Evolutionary conservation across 2,329 filamentous ascomycete species (phyloP).

Genomic region (Hymenoscyphus scutula): DNA sequence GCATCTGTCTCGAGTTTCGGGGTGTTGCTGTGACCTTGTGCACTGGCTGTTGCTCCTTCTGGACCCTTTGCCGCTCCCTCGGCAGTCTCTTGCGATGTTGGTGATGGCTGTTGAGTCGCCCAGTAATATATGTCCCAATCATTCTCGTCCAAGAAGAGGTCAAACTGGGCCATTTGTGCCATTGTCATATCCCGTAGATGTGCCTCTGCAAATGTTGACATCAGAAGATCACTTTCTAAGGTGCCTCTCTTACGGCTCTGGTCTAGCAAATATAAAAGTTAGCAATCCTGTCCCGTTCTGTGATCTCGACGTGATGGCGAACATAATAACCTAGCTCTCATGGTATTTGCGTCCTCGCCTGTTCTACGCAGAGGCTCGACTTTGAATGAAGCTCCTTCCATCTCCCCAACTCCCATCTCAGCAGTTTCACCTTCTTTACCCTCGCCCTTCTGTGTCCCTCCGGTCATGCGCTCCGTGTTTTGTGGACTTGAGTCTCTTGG

Average conservation of each 20-base stretch:
- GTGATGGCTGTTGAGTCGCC: slow-evolving; percentile 79
- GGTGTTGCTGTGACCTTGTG: slow-evolving; percentile 22
- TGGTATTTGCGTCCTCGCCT: slow-evolving; percentile 82
- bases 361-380: slow-evolving; percentile 84
- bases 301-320: slow-evolving; percentile 12
- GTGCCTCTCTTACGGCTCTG: slow-evolving; percentile 96
- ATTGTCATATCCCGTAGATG: slow-evolving; percentile 73
- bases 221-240: slow-evolving; percentile 90
- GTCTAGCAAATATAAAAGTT: slow-evolving; percentile 54
- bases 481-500: slow-evolving; percentile 60
- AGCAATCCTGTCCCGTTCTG: slow-evolving; percentile 5
- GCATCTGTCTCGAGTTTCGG: slow-evolving; percentile 28
- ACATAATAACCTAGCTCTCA: slow-evolving; percentile 80
- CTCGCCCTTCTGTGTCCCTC: slow-evolving; percentile 54
- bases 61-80: slow-evolving; percentile 47
- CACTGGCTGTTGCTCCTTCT: slow-evolving; percentile 29
- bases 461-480: slow-evolving; percentile 64
- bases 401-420: slow-evolving; percentile 78
- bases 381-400: slow-evolving; percentile 81
- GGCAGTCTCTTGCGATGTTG: slow-evolving; percentile 55
- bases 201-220: slow-evolving; percentile 88
- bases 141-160: slow-evolving; percentile 94
- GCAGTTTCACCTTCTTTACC: slow-evolving; percentile 49
- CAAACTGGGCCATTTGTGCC: slow-evolving; percentile 77
- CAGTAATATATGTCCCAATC: slow-evolving; percentile 99